These are phyloP conservation scores for Boeremia exigua DNA, from an alignment of 2,329 filamentous ascomycete genomes.

Conservation along the genomic window DNA sequence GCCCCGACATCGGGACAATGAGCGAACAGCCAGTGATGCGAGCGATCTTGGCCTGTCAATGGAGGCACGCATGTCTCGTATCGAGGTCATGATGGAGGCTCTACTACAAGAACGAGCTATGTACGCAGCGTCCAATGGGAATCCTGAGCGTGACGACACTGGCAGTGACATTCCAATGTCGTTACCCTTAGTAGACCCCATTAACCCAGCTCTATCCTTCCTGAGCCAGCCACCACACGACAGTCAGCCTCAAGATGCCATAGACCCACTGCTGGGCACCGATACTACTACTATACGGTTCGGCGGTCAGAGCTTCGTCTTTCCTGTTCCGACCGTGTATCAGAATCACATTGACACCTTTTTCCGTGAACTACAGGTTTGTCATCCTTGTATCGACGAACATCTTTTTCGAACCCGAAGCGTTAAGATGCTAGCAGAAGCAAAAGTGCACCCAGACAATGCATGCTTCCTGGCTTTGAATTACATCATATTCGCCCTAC, in stretches of 20 bases:
- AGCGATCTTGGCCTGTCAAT: slow-evolving; percentile 35
- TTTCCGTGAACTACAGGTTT: slow-evolving; percentile 36
- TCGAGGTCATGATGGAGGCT: slow-evolving; percentile 45
- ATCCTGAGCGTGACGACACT: slow-evolving; percentile 36
- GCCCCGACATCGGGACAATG: slow-evolving; percentile 27
- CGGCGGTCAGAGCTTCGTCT: slow-evolving; percentile 27
- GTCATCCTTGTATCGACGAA: slow-evolving; percentile 41
- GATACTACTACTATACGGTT: slow-evolving; percentile 4
- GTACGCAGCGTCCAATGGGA: slow-evolving; percentile 30
- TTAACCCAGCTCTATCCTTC: slow-evolving; percentile 29
- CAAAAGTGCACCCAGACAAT: slow-evolving; percentile 24
- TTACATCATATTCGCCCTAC: slow-evolving; percentile 39
- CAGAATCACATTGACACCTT: slow-evolving; percentile 34
- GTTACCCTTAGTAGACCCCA: slow-evolving; percentile 30
- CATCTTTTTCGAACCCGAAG: slow-evolving; percentile 31
- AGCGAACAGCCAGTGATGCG: slow-evolving; percentile 37
- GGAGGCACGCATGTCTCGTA: slow-evolving; percentile 44
- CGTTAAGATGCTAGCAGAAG: slow-evolving; percentile 30
- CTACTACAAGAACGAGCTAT: slow-evolving; percentile 40
- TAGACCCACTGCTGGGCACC: slow-evolving; percentile 3
- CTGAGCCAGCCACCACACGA: slow-evolving; percentile 19
- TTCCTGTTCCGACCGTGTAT: slow-evolving; percentile 31
- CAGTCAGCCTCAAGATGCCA: background rate
- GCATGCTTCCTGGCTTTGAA: slow-evolving; percentile 38
- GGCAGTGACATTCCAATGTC: slow-evolving; percentile 27